Percentiles rank a stretch among this genome's conserved stretches.
Evolutionary conservation across 208 protist species (phyloP).

Genomic region (Trypanosoma congolense): DNA sequence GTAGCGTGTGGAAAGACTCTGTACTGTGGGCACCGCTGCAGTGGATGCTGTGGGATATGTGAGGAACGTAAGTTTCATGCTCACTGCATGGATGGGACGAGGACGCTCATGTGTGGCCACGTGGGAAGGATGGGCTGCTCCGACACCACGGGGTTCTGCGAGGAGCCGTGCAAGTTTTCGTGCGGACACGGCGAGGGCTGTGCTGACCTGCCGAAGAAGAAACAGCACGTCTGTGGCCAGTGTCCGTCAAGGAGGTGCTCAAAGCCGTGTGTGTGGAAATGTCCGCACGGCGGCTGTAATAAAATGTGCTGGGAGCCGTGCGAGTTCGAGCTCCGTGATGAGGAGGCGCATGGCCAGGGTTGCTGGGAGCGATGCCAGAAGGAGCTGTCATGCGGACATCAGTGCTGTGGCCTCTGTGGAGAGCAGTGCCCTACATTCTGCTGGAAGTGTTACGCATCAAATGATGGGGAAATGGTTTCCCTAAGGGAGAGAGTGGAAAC

Average conservation of each 20-base stretch:
- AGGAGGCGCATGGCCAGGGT: background rate
- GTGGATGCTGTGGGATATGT: constrained; percentile 6
- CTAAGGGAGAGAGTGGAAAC: background rate
- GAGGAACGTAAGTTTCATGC: background rate
- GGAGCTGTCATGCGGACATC: constrained; percentile 11
- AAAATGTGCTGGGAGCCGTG: constrained; percentile 21
- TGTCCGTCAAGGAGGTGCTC: constrained; percentile 5
- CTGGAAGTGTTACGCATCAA: constrained; percentile 15
- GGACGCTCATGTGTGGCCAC: constrained; percentile 17
- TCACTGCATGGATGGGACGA: background rate
- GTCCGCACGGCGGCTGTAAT: constrained; percentile 15
- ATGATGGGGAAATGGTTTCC: background rate
- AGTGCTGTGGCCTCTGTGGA: constrained; percentile 43
- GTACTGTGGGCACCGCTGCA: constrained; percentile 15
- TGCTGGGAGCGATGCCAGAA: constrained; percentile 31
- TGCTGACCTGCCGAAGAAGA: background rate
- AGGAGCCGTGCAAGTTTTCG: constrained; percentile 1
- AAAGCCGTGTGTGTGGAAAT: constrained; percentile 20
- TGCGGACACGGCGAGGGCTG: background rate
- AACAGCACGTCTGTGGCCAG: constrained; percentile 2
- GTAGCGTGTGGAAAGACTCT: background rate
- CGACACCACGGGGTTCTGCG: background rate
- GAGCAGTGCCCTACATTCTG: constrained; percentile 34
- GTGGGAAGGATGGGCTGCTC: background rate
- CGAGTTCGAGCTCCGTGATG: background rate